A percentile compares a stretch with the other conserved stretches of the same genome.
phyloP scores from a whole-genome alignment of 202 grass and related monocot species.

The Elaeis oleifera region DNA sequence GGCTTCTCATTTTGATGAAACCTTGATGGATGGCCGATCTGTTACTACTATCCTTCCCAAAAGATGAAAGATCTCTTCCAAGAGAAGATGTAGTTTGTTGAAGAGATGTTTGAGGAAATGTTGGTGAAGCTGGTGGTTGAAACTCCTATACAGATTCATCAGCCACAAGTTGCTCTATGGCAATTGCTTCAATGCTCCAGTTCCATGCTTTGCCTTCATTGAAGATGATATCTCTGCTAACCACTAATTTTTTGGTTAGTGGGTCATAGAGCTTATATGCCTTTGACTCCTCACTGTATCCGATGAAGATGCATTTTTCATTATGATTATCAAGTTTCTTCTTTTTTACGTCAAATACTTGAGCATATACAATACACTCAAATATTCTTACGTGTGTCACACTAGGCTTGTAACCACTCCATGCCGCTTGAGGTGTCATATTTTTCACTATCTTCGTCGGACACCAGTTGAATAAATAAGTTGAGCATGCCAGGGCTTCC shows the following conservation, averaged over 20 bases:
- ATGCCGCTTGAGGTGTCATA: background rate
- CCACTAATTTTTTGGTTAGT: no score
- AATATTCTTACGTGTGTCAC: background rate
- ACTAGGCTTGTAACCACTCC: background rate
- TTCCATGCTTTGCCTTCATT: no score
- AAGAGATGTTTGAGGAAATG: no score
- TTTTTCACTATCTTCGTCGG: background rate
- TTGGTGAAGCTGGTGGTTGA: background rate
- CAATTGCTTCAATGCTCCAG: no score
- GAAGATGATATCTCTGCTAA: no score
- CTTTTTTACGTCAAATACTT: background rate
- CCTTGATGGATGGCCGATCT: no score
- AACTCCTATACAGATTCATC: no score
- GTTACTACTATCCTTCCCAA: no score
- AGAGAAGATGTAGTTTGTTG: background rate
- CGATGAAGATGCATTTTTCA: background rate
- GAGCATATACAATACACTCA: background rate
- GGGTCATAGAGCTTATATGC: background rate
- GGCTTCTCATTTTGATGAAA: no score
- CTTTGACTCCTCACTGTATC: background rate
- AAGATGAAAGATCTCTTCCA: background rate
- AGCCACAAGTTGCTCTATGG: no score
- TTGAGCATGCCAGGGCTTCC: background rate
- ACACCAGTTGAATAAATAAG: background rate
- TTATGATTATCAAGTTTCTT: background rate